Percentiles rank a stretch among this genome's conserved stretches.
These are phyloP conservation scores for Tephrocybe rancida DNA, from an alignment of 768 basidiomycete species.

Conservation along the genomic window DNA sequence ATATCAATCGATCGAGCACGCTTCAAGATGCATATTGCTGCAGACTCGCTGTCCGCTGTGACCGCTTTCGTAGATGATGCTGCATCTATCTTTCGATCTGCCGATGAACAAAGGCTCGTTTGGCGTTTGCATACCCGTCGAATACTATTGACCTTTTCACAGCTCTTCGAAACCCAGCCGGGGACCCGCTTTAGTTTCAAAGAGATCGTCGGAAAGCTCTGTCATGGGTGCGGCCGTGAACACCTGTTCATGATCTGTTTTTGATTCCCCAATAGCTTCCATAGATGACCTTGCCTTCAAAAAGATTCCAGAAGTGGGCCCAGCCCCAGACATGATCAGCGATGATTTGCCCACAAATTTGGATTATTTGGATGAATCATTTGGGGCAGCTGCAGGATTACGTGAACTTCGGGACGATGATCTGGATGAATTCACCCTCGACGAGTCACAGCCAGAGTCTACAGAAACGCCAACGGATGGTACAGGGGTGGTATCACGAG, in stretches of 20 bases:
- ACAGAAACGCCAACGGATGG: conserved; percentile 27
- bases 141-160: conserved; percentile 3
- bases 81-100: conserved; percentile 40
- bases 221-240: conserved; percentile 38
- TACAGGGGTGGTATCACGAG: conserved; percentile 53
- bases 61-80: conserved; percentile 58
- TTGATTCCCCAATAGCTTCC: conserved; percentile 46
- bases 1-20: conserved; percentile 53
- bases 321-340: conserved; percentile 83
- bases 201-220: conserved; percentile 14
- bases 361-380: conserved; percentile 86
- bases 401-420: conserved; percentile 75
- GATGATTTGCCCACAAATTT: conserved; percentile 91
- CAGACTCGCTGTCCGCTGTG: conserved; percentile 70
- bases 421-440: conserved; percentile 62
- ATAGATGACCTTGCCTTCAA: conserved; percentile 86
- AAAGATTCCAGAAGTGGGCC: conserved; percentile 72
- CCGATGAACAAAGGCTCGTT: conserved; percentile 25
- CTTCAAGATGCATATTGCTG: conserved; percentile 71
- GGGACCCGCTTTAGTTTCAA: conserved; percentile 35
- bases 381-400: conserved; percentile 76
- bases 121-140: conserved; percentile 4
- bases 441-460: conserved; percentile 28
- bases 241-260: not conserved
- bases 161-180: conserved; percentile 28